Base-by-base conservation (phyloP, 768 basidiomycete genomes). In the Hericium alpestre region DNA sequence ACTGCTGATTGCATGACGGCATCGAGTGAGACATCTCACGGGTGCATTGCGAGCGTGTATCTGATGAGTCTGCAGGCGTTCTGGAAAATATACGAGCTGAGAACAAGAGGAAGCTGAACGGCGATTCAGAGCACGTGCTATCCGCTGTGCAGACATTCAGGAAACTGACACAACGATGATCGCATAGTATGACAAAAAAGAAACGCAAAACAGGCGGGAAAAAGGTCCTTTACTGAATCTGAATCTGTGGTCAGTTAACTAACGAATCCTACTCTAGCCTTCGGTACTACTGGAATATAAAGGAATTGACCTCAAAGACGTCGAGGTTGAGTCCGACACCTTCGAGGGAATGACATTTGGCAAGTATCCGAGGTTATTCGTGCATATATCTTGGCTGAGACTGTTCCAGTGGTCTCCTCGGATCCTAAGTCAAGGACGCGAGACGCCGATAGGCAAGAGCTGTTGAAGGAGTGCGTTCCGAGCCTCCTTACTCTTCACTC, bases 301-400 rank as follows among this genome's bases (percentile, higher is more conserved):
- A 58, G 87, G 87, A 1, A 74, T 81, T n/a, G 80, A 79, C 54
- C 69, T 84, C 12, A 79, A 78, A 61, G 78, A 79, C 7, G 75
- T 91, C 20, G 61, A 77, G 40, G 75, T 83, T 6, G 76, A 84
- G 62, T 79, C 80, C 5, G 71, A 82, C 25, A 67, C 96, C 16
- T 91, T 98, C 63, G 72, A 80, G 13, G 87, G 79, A 23, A 76
- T 85, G 71, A 87, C 77, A 54, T 95, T 97, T 65, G 83, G 94
- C 94, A 54, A 65, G 87, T 74, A 53, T 20, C 15, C 2, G 16
- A 15, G 0, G 0, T 9, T 20, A 4, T 32, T 1, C 4, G 0
- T 40, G 18, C 13, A 38, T 37, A 39, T 53, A 46, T 23, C n/a
- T 39, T 23, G 8, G 49, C 13, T 48, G 50, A 50, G 38, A 38